Evolutionary conservation across 371 early-diverging fungal species (phyloP).

Genomic region (Chytridium lagenaria): DNA sequence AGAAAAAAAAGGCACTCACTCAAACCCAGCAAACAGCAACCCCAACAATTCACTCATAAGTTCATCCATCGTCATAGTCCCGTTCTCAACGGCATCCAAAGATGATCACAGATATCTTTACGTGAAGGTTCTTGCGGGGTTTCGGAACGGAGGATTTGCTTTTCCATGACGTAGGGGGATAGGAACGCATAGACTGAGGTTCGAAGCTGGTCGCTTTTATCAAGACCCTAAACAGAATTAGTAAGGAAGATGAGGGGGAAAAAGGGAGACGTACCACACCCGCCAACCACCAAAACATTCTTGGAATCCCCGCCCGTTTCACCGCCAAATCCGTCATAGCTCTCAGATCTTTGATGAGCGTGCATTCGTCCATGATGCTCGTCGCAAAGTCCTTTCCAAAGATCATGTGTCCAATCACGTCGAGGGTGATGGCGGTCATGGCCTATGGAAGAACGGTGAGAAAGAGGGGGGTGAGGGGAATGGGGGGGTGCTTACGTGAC

Average conservation of each 20-base stretch:
- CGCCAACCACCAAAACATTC: neutral
- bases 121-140: too few species aligned
- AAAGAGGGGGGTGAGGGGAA: too few species aligned
- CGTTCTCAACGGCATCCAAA: neutral
- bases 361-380: neutral
- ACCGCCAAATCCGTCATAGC: neutral
- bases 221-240: constrained; percentile 6
- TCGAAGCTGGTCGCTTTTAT: too few species aligned
- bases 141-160: too few species aligned
- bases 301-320: constrained; percentile 5
- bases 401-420: constrained; percentile 9
- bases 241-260: too few species aligned
- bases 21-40: constrained; percentile 1
- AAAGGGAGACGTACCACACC: neutral
- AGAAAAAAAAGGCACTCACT: neutral
- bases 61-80: neutral
- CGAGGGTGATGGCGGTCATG: neutral
- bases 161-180: too few species aligned
- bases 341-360: neutral
- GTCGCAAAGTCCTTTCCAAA: neutral
- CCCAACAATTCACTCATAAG: neutral
- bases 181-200: too few species aligned
- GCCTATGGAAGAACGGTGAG: too few species aligned
- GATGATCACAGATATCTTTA: too few species aligned
- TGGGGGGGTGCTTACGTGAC: too few species aligned